Conservation (phyloP, 1,284 basidiomycete species). For the Golubevia sp. region DNA sequence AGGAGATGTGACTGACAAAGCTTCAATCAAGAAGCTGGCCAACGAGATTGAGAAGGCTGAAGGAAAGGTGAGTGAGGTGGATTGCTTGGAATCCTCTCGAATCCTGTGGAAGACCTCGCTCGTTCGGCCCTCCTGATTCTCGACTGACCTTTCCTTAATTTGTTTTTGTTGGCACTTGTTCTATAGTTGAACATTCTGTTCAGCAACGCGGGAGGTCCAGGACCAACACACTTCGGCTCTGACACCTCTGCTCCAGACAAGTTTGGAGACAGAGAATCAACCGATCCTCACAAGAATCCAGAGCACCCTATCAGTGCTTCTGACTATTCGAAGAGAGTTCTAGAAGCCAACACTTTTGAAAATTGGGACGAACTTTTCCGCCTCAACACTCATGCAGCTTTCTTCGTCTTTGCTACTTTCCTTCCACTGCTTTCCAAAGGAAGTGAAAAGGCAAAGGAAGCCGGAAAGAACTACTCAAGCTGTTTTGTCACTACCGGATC, state of each 20-base stretch:
- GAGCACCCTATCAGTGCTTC: constrained; percentile 16
- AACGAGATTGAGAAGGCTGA: constrained; percentile 24
- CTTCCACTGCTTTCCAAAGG: constrained; percentile 29
- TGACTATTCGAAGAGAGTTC: constrained; percentile 24
- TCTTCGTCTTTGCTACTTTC: constrained; percentile 35
- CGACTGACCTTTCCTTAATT: too few species aligned
- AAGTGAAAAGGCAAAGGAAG: constrained; percentile 16
- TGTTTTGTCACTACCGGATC: constrained; percentile 25
- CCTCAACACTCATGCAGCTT: constrained; percentile 27
- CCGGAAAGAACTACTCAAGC: constrained; percentile 11
- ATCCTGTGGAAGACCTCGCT: not conserved
- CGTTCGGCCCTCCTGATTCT: too few species aligned
- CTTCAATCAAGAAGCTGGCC: constrained; percentile 8
- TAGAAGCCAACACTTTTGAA: constrained; percentile 34
- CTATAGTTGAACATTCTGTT: constrained; percentile 29
- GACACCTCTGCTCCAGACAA: constrained; percentile 21
- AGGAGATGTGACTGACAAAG: constrained; percentile 13
- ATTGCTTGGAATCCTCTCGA: too few species aligned
- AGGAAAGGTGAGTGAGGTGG: constrained; percentile 4
- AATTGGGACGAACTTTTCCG: constrained; percentile 40
- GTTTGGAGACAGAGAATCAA: constrained; percentile 9
- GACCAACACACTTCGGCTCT: constrained; percentile 32
- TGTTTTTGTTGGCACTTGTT: too few species aligned
- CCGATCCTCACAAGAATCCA: constrained; percentile 30
- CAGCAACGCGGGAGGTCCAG: constrained; percentile 29